Evolutionary conservation across 441 rosid species (phyloP), one percentile per base, ranked within the genome.

Genomic region (Isatis lusitanica): DNA sequence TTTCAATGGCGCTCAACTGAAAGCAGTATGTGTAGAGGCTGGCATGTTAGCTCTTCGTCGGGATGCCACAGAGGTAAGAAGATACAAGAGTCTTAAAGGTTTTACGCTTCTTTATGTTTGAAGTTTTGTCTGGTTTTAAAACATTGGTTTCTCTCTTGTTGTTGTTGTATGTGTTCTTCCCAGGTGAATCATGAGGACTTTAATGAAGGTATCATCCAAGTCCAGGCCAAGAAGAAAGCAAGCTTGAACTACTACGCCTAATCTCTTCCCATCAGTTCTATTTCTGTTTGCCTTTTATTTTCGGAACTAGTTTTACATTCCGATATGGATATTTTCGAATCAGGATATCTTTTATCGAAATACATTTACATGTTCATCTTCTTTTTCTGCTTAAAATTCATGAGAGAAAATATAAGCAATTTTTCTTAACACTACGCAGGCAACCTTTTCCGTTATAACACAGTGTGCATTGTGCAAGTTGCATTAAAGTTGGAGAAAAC

Each of bases 41-140:
- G 99, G 99, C 61, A 94, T 94, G 99, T 85, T 94, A 11, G 99
- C 98, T 26, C 99, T 94, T 24, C 93, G 98, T 4, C 97, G 98
- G 1, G 98, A 94, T 83, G 98, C 96, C 10, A 94, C 98, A 3
- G 98, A 94, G 90, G 98, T 94, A 70, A 59, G 9, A 16, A 40
- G 50, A 69, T 24, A n/a, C 57, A 57, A 36, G 0, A 33, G 36
- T 40, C 18, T 62, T 35, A 3, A 53, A 44, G 47, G 24, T 18
- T 61, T 8, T 43, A 15, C 36, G 61, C 17, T 13, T 43, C n/a
- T 11, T 46, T 67, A 17, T 4, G 66, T 30, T 36, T 61, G 28
- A 47, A 28, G 24, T 68, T 47, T 62, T 8, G 65, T 66, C 15
- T 51, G 10, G 68, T 48, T 76, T 40, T 2, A 36, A 8, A 63